Base-by-base conservation (phyloP, 2,329 filamentous ascomycete species). In the Biscogniauxia mediterranea region DNA sequence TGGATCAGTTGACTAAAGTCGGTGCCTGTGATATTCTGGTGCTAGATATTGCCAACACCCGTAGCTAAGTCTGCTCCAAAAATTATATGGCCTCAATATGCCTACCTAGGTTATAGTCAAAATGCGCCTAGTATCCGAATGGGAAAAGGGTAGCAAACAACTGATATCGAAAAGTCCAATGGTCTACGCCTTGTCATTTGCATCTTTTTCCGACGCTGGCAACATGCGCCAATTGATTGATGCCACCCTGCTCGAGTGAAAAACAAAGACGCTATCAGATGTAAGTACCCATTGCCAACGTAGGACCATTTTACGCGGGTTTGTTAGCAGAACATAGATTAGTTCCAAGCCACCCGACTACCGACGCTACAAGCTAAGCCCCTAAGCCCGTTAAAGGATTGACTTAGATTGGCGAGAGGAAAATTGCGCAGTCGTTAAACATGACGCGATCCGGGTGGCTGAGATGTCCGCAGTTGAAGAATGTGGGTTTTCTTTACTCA, bases 1-100 rank as follows among this genome's bases (percentile, higher is more conserved):
- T 97, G 93, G 93, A 97, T 75, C 84, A 91, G 69, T 75, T 97
- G 73, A 87, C 83, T 32, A 85, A 83, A 70, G 83, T 90, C 26
- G 93, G 93, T 2, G 93, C 93, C 1, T 86, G 87, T 57, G 93
- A 97, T 76, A 93, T 97, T 65, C 76, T 97, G 69, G 91, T 96
- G 21, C 81, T 93, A 58, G 89, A 91, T 74, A 92, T 97, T 71
- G 89, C 91, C 75, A 97, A 97, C 77, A 74, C 71, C 32, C 68
- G 73, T 46, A 69, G 68, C 54, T 72, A 55, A 64, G 56, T 3
- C 38, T 46, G 28, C 28, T 46, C 6, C 11, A 46, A 46, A n/a
- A 13, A 46, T 9, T 4, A 50, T 9, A 50, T 50, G 17, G 46
- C 46, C 2, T 50, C 46, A 19, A 50, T 3, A 50, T 50, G 17